Percentiles rank a stretch among this genome's conserved stretches.
These are phyloP conservation scores for Kodamaea sagamina DNA, from an alignment of 805 yeast species.

Conservation along the genomic window DNA sequence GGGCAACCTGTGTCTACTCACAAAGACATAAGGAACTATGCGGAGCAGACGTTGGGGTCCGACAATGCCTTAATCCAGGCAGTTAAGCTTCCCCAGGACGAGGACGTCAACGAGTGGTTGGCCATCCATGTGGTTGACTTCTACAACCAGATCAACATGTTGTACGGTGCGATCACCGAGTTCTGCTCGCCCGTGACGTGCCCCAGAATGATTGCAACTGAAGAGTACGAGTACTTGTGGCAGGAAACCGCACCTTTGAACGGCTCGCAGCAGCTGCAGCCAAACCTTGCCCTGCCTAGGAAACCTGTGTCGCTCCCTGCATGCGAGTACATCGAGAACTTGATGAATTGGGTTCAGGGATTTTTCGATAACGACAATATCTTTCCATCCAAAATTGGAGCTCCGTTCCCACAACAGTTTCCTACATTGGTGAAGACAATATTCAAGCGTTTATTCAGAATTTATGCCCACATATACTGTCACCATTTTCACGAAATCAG, in stretches of 20 bases:
- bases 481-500: slow-evolving; percentile 96
- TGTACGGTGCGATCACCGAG: slow-evolving; percentile 93
- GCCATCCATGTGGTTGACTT: slow-evolving; percentile 98
- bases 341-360: slow-evolving; percentile 95
- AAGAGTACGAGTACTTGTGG: slow-evolving; percentile 96
- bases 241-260: slow-evolving; percentile 59
- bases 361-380: slow-evolving; percentile 86
- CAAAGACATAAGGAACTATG: slow-evolving; percentile 79
- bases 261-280: slow-evolving; percentile 14
- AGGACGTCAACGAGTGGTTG: slow-evolving; percentile 89
- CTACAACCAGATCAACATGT: slow-evolving; percentile 93
- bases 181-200: slow-evolving; percentile 95
- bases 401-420: slow-evolving; percentile 88
- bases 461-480: slow-evolving; percentile 96
- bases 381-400: slow-evolving; percentile 88
- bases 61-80: slow-evolving; percentile 90
- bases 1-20: slow-evolving; percentile 51
- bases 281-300: slow-evolving; percentile 45
- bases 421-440: slow-evolving; percentile 78
- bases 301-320: slow-evolving; percentile 89
- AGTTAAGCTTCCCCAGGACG: slow-evolving; percentile 90
- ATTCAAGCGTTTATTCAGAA: slow-evolving; percentile 86
- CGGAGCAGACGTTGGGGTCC: slow-evolving; percentile 93
- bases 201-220: slow-evolving; percentile 97
- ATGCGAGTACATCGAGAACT: slow-evolving; percentile 89